phyloP scores from a whole-genome alignment of 495 filamentous ascomycete genomes.

The Penicillium psychrofluorescens region DNA sequence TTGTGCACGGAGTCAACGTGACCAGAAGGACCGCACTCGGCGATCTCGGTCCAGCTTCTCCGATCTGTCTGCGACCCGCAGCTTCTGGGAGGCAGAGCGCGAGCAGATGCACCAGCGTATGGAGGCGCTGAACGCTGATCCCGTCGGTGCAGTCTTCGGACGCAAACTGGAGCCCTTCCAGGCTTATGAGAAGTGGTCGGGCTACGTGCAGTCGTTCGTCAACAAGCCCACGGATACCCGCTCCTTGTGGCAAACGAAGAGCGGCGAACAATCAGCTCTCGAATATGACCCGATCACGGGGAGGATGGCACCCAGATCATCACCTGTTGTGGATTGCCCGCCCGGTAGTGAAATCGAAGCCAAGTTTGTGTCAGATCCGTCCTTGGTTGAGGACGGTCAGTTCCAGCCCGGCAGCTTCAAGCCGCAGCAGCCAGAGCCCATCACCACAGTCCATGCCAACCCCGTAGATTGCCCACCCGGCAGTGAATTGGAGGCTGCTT shows the following conservation, averaged over 20 bases:
- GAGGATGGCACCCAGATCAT: slow-evolving; percentile 23
- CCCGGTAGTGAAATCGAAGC: slow-evolving; percentile 8
- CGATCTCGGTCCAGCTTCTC: slow-evolving; percentile 9
- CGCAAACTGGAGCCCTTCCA: slow-evolving; percentile 18
- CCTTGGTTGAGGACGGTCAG: slow-evolving; percentile 3
- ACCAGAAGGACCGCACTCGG: slow-evolving; percentile 7
- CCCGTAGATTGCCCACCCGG: slow-evolving; percentile 5
- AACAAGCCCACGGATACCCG: slow-evolving; percentile 1
- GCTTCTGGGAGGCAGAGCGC: slow-evolving; percentile 13
- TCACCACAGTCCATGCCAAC: background rate
- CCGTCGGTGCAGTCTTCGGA: slow-evolving; percentile 37
- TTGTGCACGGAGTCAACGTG: slow-evolving; percentile 6
- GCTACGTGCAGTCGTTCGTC: slow-evolving; percentile 6
- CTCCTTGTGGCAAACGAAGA: background rate
- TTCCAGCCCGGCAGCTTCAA: slow-evolving; percentile 1
- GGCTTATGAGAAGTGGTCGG: slow-evolving; percentile 7
- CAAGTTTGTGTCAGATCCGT: slow-evolving; percentile 2
- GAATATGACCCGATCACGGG: slow-evolving; percentile 36
- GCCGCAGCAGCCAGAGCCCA: background rate
- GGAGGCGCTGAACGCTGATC: slow-evolving; percentile 29
- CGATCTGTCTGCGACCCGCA: slow-evolving; percentile 4
- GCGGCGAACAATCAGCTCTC: background rate
- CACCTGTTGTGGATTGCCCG: slow-evolving; percentile 2
- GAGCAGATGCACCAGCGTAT: slow-evolving; percentile 17
- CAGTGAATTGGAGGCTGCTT: slow-evolving; percentile 2